These are phyloP conservation scores for Aspergillus brasiliensis DNA, from an alignment of 2,329 filamentous ascomycete genomes.

Conservation along the genomic window DNA sequence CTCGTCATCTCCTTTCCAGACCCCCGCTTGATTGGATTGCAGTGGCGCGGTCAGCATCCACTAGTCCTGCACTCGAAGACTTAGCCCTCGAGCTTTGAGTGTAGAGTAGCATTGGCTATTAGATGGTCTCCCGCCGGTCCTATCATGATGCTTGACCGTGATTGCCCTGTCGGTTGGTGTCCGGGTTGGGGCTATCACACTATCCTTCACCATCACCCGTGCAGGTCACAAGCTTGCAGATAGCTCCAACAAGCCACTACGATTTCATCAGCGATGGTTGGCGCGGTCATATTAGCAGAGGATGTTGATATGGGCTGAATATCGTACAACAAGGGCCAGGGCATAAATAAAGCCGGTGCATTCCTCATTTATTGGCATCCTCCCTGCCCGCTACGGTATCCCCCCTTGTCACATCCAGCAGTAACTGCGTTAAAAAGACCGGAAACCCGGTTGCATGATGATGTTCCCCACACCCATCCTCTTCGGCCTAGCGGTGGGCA, in stretches of 20 bases:
- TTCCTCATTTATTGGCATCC: neutral
- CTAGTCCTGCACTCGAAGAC: neutral
- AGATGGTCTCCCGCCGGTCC: neutral
- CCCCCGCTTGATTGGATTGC: neutral
- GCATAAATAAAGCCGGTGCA: neutral
- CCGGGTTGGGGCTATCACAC: neutral
- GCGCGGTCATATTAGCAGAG: neutral
- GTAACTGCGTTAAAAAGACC: neutral
- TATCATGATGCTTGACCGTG: neutral
- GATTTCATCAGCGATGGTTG: neutral
- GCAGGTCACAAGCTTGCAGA: neutral
- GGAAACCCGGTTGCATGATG: neutral
- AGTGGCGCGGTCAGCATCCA: neutral
- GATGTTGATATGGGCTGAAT: neutral
- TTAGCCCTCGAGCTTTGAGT: neutral
- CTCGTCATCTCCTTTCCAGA: neutral
- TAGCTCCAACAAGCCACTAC: neutral
- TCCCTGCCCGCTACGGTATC: neutral
- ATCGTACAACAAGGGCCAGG: neutral
- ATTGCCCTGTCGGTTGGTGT: neutral
- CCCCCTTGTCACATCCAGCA: neutral
- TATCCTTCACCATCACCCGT: neutral
- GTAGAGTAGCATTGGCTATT: neutral
- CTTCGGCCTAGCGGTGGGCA: conserved; percentile 7
- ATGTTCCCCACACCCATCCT: neutral